Percentiles rank a stretch among this genome's conserved stretches.
These are phyloP conservation scores for Secale cereale DNA, from an alignment of 176 grass and related monocot species.

Conservation along the genomic window DNA sequence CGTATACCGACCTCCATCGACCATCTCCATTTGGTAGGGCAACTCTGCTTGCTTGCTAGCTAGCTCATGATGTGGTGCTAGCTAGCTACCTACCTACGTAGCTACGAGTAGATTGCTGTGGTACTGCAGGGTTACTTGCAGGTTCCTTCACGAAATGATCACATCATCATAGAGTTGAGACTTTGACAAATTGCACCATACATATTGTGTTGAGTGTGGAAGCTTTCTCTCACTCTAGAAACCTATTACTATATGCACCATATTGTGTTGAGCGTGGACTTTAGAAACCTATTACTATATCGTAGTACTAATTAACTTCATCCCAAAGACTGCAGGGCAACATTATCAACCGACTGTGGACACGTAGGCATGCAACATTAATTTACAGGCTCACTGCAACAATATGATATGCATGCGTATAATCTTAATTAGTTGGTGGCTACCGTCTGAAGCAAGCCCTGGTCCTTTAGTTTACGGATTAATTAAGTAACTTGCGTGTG, in stretches of 20 bases:
- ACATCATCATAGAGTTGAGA: not conserved
- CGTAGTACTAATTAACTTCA: not conserved
- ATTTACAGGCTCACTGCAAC: not conserved
- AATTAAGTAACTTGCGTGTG: not conserved
- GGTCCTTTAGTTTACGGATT: not conserved
- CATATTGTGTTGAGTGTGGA: not conserved
- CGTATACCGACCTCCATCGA: not conserved
- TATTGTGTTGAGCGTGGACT: not conserved
- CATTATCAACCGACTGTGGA: too few species aligned
- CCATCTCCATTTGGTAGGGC: conserved; percentile 13
- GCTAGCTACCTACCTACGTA: too few species aligned
- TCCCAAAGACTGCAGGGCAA: not conserved
- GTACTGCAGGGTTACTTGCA: not conserved
- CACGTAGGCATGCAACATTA: too few species aligned
- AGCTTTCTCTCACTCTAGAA: not conserved
- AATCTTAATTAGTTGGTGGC: not conserved
- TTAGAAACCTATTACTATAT: not conserved
- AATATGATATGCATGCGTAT: too few species aligned
- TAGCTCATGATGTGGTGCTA: not conserved
- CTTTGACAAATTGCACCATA: conserved; percentile 25
- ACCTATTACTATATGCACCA: not conserved
- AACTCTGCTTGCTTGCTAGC: not conserved
- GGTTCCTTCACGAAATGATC: not conserved
- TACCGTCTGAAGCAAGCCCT: not conserved
- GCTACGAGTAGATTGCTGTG: not conserved